Base-by-base conservation (phyloP, 2,329 filamentous ascomycete genomes). In the Helotiales sp. region DNA sequence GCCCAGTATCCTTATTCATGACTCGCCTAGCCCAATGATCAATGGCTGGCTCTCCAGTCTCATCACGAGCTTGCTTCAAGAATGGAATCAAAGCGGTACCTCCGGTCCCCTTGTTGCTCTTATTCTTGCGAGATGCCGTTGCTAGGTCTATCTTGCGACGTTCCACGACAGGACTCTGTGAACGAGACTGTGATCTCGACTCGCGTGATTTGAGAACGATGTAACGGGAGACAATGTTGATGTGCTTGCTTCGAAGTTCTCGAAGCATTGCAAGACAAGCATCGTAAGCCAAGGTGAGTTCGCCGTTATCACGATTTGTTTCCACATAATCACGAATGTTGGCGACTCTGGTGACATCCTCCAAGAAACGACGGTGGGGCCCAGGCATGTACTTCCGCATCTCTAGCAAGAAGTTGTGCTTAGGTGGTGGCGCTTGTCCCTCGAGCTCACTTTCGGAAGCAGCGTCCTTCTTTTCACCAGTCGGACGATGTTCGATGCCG, bases 311-410 rank as follows among this genome's bases (percentile, higher is more conserved):
- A 4, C 72, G 77, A 70, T 82, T 83, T 65, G 65, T 72, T 64
- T 89, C 83, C 50, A 97, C 93, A 67, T 88, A 98, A 17, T 88
- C 81, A 29, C 91, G 89, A 66, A 99, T 91, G 70, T 98, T 98
- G 66, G 93, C 87, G 3, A 97, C 86, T 15, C 78, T 78, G 50
- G 84, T 81, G 12, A 97, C 87, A 62, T 96, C 89, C 63, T 89
- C 83, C 3, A 99, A 81, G 76, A 99, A 99, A 38, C 90, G 87
- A 3, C 92, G 89, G 70, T 99, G 95, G 0, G 89, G 85, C 0
- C 92, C 93, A 0, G 95, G 95, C 95, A 99, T 99, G 76, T 99
- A 99, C 46, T 84, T 84, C 58, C 93, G 89, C 95, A 99, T 99
- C 64, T 99, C 95, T 70, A 90, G 86, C 70, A 99, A 93, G 76